phyloP scores from a whole-genome alignment of 176 grass and related monocot species.

The Puccinellia tenuiflora region DNA sequence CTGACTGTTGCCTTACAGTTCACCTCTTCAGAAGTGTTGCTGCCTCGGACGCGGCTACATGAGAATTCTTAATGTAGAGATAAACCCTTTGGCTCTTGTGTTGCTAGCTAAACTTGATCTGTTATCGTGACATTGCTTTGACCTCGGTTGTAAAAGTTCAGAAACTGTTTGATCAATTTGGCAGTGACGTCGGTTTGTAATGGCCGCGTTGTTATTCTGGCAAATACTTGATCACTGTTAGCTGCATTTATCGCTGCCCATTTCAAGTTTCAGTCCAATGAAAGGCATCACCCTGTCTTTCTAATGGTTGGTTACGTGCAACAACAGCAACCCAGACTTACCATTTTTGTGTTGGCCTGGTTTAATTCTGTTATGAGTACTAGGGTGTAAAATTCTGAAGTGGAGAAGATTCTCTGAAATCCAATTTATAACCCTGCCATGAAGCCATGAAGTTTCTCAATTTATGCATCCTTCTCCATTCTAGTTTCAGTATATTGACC shows the following conservation, averaged over 20 bases:
- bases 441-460: not conserved
- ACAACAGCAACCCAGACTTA: not conserved
- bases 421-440: not conserved
- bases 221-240: not conserved
- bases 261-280: not conserved
- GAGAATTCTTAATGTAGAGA: not conserved
- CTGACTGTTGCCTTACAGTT: not conserved
- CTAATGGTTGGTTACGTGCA: not conserved
- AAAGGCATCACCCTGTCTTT: not conserved
- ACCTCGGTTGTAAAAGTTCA: not conserved
- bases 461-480: not conserved
- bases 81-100: not conserved
- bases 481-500: not conserved
- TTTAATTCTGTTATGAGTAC: not conserved
- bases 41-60: not conserved
- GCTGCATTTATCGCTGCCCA: not conserved
- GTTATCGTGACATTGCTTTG: not conserved
- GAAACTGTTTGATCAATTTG: not conserved
- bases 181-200: not conserved
- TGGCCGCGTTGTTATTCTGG: not conserved
- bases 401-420: not conserved
- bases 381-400: not conserved
- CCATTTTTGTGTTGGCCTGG: not conserved
- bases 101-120: not conserved
- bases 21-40: not conserved